Base-by-base conservation (phyloP, 2,329 filamentous ascomycete species). In the Calcarisporium arbuscula region DNA sequence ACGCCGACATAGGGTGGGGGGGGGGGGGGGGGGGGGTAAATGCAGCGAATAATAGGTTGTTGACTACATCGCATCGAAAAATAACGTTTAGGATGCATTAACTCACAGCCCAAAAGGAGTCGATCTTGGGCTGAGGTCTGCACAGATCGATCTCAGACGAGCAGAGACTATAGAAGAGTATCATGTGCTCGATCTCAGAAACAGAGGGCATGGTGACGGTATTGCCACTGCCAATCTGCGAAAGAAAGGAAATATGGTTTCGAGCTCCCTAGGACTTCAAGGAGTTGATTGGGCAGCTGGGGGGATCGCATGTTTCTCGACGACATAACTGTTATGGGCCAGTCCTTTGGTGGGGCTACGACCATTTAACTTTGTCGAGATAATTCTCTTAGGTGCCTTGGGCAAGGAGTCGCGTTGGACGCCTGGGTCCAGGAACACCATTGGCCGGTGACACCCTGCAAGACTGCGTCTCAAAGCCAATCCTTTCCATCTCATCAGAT, bases 311-410 rank as follows among this genome's bases (percentile, higher is more conserved):
- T 83, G 39, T 66, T 74, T 35, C 56, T 74, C 5, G 56, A 70
- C 19, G 65, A 74, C 31, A 70, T 80, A 14, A 82, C 77, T 2
- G 65, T 74, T 39, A 72, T 80, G 45, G 78, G 79, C 0, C 79
- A 84, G 49, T 80, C 74, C 2, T 83, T 84, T 44, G 79, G 79
- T 14, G 78, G 76, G 3, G 78, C 78, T 8, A 81, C 78, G 1
- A 67, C 72, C 0, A 67, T 79, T 3, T 76, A 82, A 47, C 64
- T 78, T 5, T 61, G 80, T 21, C 62, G 80, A 15, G 62, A 73
- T 32, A 54, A 61, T 18, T 62, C 74, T 16, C 61, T 80, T 39
- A 46, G 60, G 8, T 80, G 73, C 54, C 60, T 82, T 16, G 65
- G 72, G 4, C 77, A 81, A 47, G 78, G 76, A 3, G 74, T 84